These are phyloP conservation scores for Nicotiana knightiana DNA, from an alignment of 257 asterid species.

Conservation along the genomic window DNA sequence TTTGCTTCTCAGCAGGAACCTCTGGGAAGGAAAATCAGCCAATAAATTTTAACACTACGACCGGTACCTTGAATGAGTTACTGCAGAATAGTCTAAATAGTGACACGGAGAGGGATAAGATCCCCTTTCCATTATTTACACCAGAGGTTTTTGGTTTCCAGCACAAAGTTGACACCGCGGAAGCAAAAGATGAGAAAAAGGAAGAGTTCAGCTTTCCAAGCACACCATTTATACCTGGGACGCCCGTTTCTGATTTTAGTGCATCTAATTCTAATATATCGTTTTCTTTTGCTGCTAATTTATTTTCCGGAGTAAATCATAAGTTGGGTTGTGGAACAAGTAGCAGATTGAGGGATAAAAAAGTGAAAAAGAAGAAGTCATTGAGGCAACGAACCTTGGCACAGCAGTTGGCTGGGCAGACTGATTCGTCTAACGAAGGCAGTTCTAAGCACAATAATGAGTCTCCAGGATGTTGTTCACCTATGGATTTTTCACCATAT, in stretches of 20 bases:
- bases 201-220: constrained; percentile 27
- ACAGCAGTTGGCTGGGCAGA: constrained; percentile 32
- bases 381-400: constrained; percentile 33
- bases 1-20: constrained; percentile 18
- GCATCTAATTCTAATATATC: constrained; percentile 36
- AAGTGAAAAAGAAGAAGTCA: constrained; percentile 40
- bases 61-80: constrained; percentile 19
- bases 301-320: constrained; percentile 23
- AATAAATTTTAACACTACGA: constrained; percentile 16
- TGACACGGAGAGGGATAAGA: constrained; percentile 14
- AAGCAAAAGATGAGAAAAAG: constrained; percentile 34
- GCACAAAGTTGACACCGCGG: constrained; percentile 20
- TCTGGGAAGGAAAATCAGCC: constrained; percentile 32
- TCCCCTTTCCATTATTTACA: constrained; percentile 23
- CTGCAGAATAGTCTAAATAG: constrained; percentile 8
- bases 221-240: constrained; percentile 22
- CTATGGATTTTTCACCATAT: constrained; percentile 94
- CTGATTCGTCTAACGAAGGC: constrained; percentile 26
- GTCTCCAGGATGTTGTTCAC: constrained; percentile 68
- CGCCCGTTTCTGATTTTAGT: constrained; percentile 31
- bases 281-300: constrained; percentile 26
- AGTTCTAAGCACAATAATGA: constrained; percentile 25
- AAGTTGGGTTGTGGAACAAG: constrained; percentile 31
- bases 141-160: constrained; percentile 21
- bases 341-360: constrained; percentile 37